These are phyloP conservation scores for Ustilago crameri DNA, from an alignment of 1,284 basidiomycete genomes.

Conservation along the genomic window DNA sequence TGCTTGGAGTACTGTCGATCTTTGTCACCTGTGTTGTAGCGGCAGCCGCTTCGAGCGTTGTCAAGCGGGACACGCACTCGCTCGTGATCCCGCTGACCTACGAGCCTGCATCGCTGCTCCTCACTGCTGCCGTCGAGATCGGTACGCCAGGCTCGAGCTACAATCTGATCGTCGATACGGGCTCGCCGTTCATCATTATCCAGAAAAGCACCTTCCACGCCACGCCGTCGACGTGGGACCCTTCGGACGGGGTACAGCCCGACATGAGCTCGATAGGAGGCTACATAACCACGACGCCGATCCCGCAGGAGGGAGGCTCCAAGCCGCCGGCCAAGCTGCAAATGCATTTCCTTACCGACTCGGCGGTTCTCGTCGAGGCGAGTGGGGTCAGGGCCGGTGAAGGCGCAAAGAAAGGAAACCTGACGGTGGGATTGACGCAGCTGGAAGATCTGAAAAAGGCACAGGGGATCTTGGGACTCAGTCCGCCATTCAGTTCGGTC, in stretches of 20 bases:
- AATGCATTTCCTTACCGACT: constrained; percentile 26
- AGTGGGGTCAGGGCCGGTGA: constrained; percentile 10
- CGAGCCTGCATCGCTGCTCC: constrained; percentile 4
- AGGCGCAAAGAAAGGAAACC: constrained; percentile 5
- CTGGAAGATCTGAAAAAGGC: constrained; percentile 19
- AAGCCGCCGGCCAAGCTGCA: constrained; percentile 4
- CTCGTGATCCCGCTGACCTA: constrained; percentile 24
- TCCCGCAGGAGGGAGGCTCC: not conserved
- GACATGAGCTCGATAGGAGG: constrained; percentile 1
- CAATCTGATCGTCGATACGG: constrained; percentile 33
- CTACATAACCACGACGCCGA: constrained; percentile 18
- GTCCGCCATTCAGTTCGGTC: constrained; percentile 22
- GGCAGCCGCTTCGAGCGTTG: not conserved
- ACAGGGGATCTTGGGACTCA: constrained; percentile 33
- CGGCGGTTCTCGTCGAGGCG: constrained; percentile 6
- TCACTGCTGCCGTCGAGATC: constrained; percentile 24
- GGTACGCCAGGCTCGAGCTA: constrained; percentile 11
- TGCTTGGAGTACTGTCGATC: not conserved
- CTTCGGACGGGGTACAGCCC: not conserved
- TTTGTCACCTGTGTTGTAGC: not conserved
- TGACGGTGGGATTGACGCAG: constrained; percentile 10
- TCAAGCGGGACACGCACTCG: constrained; percentile 8
- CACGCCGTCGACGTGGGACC: constrained; percentile 7
- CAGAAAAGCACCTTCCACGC: constrained; percentile 5
- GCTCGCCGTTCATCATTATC: constrained; percentile 31